These are phyloP conservation scores for Trichosporon inkin DNA, from an alignment of 1,284 basidiomycete species.

Conservation along the genomic window DNA sequence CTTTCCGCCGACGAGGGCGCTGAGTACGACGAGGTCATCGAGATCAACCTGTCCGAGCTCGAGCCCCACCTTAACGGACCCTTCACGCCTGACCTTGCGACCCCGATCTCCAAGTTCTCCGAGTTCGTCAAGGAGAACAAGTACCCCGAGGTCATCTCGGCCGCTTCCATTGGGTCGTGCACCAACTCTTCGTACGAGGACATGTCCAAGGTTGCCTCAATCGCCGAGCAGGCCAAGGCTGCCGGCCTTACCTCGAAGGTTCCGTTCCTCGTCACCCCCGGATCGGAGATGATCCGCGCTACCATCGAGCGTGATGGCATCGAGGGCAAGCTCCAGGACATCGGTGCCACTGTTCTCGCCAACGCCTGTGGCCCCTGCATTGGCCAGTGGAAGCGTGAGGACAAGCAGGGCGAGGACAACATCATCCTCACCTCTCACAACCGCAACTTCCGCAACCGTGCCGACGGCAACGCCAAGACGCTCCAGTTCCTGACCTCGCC, in stretches of 20 bases:
- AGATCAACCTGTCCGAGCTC: constrained; percentile 84
- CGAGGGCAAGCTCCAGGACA: constrained; percentile 19
- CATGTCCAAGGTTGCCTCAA: constrained; percentile 86
- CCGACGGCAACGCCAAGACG: constrained; percentile 81
- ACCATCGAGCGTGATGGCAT: constrained; percentile 90
- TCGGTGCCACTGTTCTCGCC: constrained; percentile 73
- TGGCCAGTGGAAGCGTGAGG: constrained; percentile 96
- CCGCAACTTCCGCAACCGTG: constrained; percentile 92
- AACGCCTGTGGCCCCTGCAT: constrained; percentile 99
- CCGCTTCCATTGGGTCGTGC: constrained; percentile 91
- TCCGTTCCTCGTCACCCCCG: constrained; percentile 94
- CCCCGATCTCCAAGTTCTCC: constrained; percentile 88
- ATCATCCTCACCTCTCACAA: constrained; percentile 98
- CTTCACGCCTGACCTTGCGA: constrained; percentile 95
- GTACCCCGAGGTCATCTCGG: constrained; percentile 88
- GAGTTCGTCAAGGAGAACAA: constrained; percentile 73
- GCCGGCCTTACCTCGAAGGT: constrained; percentile 79
- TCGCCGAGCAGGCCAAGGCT: constrained; percentile 82
- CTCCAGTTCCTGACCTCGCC: constrained; percentile 98
- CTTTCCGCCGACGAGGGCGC: constrained; percentile 78
- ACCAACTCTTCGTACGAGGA: constrained; percentile 97
- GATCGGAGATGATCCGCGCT: constrained; percentile 94
- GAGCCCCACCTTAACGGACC: constrained; percentile 97
- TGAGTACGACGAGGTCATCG: constrained; percentile 94
- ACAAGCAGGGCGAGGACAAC: constrained; percentile 86